phyloP scores from a whole-genome alignment of 768 basidiomycete species.

The Auriscalpium microsporum region DNA sequence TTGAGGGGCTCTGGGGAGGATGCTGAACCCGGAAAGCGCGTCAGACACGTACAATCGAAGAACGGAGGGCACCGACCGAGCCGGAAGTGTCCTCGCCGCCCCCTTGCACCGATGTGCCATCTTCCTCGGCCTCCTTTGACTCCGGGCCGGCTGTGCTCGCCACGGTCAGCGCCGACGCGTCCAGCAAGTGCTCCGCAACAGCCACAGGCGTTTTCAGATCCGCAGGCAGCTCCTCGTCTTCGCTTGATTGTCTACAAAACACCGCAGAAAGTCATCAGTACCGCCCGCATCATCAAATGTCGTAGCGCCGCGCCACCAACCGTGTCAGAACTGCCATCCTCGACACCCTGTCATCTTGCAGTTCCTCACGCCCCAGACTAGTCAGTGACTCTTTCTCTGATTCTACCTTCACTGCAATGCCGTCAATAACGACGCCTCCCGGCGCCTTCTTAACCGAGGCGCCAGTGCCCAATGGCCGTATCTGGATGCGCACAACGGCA shows the following conservation, averaged over 20 bases:
- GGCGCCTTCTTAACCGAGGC: constrained; percentile 24
- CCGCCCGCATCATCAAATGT: constrained; percentile 4
- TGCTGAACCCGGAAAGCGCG: constrained; percentile 1
- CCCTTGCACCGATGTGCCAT: not conserved
- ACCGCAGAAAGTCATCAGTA: not conserved
- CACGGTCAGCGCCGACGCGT: constrained; percentile 25
- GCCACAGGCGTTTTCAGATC: constrained; percentile 54
- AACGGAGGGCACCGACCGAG: constrained; percentile 1
- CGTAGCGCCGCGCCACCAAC: constrained; percentile 32
- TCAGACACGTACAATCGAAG: not conserved
- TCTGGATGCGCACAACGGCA: constrained; percentile 46
- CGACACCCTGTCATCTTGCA: constrained; percentile 60
- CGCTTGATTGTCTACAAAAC: constrained; percentile 25
- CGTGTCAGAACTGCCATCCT: constrained; percentile 62
- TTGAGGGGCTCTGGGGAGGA: constrained; percentile 16
- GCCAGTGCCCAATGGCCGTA: constrained; percentile 36
- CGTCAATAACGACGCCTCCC: constrained; percentile 36
- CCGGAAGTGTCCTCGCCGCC: constrained; percentile 10
- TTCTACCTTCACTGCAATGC: constrained; percentile 35
- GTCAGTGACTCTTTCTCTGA: constrained; percentile 74
- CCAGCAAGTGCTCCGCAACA: constrained; percentile 51
- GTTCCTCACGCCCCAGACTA: constrained; percentile 62
- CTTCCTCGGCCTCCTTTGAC: constrained; percentile 14
- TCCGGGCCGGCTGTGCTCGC: constrained; percentile 9
- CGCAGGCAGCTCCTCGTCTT: constrained; percentile 48